phyloP scores from a whole-genome alignment of 352 stramenopile genomes.

The Pythium graminicola region DNA sequence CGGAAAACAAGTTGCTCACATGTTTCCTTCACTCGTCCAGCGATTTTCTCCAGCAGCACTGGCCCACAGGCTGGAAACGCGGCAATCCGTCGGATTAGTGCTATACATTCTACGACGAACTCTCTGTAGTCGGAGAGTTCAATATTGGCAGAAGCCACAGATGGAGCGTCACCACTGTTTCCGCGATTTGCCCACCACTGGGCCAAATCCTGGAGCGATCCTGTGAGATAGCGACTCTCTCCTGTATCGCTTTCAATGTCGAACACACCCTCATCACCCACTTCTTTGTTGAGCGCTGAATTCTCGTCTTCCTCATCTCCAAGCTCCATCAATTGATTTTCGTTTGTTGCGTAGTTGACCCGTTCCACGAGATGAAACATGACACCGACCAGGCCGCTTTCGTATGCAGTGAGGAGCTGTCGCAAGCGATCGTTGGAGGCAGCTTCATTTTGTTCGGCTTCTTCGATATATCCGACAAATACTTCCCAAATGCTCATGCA shows the following conservation, averaged over 20 bases:
- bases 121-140: constrained; percentile 29
- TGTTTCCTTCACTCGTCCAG: constrained; percentile 14
- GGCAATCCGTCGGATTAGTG: constrained; percentile 26
- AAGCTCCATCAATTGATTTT: constrained; percentile 56
- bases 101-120: constrained; percentile 32
- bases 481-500: constrained; percentile 79
- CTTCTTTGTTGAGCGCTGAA: constrained; percentile 21
- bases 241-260: constrained; percentile 28
- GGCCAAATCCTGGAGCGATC: constrained; percentile 62
- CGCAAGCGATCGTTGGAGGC: constrained; percentile 44
- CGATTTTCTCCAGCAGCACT: constrained; percentile 17
- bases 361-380: constrained; percentile 76
- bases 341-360: constrained; percentile 59
- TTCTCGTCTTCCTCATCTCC: constrained; percentile 32
- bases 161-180: constrained; percentile 19
- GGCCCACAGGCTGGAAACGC: constrained; percentile 22
- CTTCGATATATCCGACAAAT: constrained; percentile 77
- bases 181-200: constrained; percentile 46
- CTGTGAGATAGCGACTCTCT: constrained; percentile 34
- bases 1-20: constrained; percentile 19
- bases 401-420: constrained; percentile 53
- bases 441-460: constrained; percentile 62
- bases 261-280: constrained; percentile 34
- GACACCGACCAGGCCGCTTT: constrained; percentile 58
- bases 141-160: constrained; percentile 15